Conservation (phyloP, 257 asterid genomes). For the Thymus mandschuricus region DNA sequence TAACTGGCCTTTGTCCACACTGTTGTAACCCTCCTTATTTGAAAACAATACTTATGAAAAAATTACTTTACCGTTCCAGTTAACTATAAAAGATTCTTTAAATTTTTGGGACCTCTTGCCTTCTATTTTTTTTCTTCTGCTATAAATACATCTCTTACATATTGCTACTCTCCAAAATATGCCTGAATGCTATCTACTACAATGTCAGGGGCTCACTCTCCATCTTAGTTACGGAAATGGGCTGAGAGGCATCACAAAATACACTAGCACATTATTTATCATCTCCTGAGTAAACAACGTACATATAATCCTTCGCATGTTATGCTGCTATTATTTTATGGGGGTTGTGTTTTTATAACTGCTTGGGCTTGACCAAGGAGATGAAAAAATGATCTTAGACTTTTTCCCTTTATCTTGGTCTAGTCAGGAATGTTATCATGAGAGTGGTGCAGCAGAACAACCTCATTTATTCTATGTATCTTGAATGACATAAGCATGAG, state of each 20-base stretch:
- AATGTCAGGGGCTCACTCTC: not conserved
- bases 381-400: not conserved
- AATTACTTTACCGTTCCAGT: too few relatives aligned
- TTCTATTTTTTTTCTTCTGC: too few relatives aligned
- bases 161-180: too few relatives aligned
- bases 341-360: not conserved
- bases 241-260: not conserved
- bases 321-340: not conserved
- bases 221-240: not conserved
- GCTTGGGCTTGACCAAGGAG: not conserved
- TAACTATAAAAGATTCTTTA: too few relatives aligned
- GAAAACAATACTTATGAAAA: too few relatives aligned
- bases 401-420: not conserved
- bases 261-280: not conserved
- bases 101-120: too few relatives aligned
- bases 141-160: too few relatives aligned
- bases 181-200: not conserved
- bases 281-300: slow-evolving; percentile 5
- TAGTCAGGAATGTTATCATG: not conserved
- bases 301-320: not conserved
- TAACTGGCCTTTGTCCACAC: too few relatives aligned
- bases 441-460: not conserved
- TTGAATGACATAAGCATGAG: not conserved
- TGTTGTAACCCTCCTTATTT: too few relatives aligned
- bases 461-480: not conserved